Base-by-base conservation (phyloP, 2,329 filamentous ascomycete species). In the Ceratocystis cacaofunesta region DNA sequence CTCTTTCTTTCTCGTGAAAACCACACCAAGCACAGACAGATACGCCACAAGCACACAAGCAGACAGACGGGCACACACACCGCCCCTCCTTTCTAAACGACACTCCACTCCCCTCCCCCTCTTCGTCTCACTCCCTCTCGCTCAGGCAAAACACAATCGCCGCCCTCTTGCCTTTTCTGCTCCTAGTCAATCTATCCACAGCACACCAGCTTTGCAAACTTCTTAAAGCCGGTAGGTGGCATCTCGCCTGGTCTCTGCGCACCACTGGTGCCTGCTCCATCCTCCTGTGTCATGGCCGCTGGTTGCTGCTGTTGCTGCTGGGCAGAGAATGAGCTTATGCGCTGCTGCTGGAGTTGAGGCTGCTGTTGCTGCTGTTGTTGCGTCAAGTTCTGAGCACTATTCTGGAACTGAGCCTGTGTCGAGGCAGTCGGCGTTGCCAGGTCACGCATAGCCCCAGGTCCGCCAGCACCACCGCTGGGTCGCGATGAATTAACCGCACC, bases 321-420 rank as follows among this genome's bases (percentile, higher is more conserved):
- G 69, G 81, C 77, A 73, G 80, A 78, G 63, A 74, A 73, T 60
- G 61, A 58, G 61, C 79, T 82, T 78, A 85, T 79, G 67, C 80
- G 82, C 67, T 81, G 79, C 72, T 85, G 84, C 68, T 82, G 79
- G 68, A 82, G 82, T 73, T 83, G 81, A 69, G 81, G 58, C 60
- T 44, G 25, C 55, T 32, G 25, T 36, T 41, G 50, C 55, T 65
- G 58, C 46, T 62, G 80, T 72, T 82, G 85, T 71, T 84, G 85
- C 62, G 88, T 83, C 70, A 95, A 82, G 75, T 96, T 94, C 75
- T 90, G 89, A 73, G 88, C 89, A 78, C 90, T 96, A 82, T 90
- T 92, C 79, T 95, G 91, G 81, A 96, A 96, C 75, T 96, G 92
- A 70, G 92, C 92, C 76, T 95, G 90, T 69, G 90, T 96, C 73